Percentiles rank a stretch among this genome's conserved stretches.
Conservation (phyloP, 176 grass and related monocot species). For the Luzula sylvatica region DNA sequence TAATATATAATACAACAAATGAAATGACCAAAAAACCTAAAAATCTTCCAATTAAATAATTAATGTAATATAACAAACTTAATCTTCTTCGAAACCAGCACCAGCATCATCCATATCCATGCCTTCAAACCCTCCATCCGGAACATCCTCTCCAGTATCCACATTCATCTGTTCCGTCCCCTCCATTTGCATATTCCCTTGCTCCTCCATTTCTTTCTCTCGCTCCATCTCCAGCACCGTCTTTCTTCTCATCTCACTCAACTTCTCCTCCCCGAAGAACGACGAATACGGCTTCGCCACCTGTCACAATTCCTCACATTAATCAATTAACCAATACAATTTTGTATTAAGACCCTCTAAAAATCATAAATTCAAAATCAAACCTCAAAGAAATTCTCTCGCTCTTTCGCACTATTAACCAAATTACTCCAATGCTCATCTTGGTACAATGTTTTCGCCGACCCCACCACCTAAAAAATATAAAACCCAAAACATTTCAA, state of each 20-base stretch:
- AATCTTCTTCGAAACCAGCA: conserved; percentile 42
- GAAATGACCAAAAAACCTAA: too few species aligned
- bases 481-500: background rate
- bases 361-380: conserved; percentile 1
- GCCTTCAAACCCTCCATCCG: conserved; percentile 36
- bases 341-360: background rate
- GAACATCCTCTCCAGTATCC: conserved; percentile 35
- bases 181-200: conserved; percentile 25
- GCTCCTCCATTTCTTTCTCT: conserved; percentile 29
- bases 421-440: conserved; percentile 87
- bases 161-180: conserved; percentile 29
- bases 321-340: background rate
- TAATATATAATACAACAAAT: too few species aligned
- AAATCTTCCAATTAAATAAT: too few species aligned
- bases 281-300: conserved; percentile 53
- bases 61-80: too few species aligned
- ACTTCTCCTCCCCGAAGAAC: conserved; percentile 54
- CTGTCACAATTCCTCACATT: conserved; percentile 23
- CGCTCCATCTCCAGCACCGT: conserved; percentile 18
- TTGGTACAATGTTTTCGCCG: conserved; percentile 71
- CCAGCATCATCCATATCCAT: conserved; percentile 40
- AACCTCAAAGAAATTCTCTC: conserved; percentile 48
- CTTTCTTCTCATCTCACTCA: conserved; percentile 35
- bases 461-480: conserved; percentile 58
- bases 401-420: conserved; percentile 72